Evolutionary conservation across 441 rosid species (phyloP), one percentile per base, ranked within the genome.

Genomic region (Breynia disticha): DNA sequence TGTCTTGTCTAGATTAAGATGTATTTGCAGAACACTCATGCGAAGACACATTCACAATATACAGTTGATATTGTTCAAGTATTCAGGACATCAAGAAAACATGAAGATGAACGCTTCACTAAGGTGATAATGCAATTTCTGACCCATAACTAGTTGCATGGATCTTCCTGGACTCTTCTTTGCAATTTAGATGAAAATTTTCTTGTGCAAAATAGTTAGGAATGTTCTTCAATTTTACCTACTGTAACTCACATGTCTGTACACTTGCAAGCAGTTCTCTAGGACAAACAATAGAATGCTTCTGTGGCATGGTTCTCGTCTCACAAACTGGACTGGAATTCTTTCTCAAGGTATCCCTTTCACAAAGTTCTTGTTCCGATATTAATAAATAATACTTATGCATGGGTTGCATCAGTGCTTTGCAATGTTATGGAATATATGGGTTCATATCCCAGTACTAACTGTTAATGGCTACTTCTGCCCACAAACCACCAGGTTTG

Each of bases 241-340:
- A 14, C 38, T 44, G 12, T 54, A 38, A 57, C 46, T 47, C 58
- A 32, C 38, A 49, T 52, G 15, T 13, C 42, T 63, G 60, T 47
- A 56, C 42, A 46, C 50, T 48, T 55, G 21, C 63, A 58, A 54
- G 52, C 78, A 90, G 96, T 87, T 80, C 63, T 77, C 85, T 32
- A 53, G 56, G 47, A 68, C 68, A 14, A 66, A 74, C 59, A 90
- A 87, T 63, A 80, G 84, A 68, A 82, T 80, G 98, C 79, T 90
- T 64, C 71, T 90, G 46, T 90, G 95, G 98, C 96, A 90, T 67
- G 98, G 96, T 58, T 87, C 96, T 55, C 85, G 83, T 60, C 98
- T 90, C 70, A 67, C 95, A 59, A 87, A 87, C 74, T 90, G 96
- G 98, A 73, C 78, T 21, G 96, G 98, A 65, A 85, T 90, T 72